Conservation (phyloP, 345 rosid species). For the Citrus reticulata region DNA sequence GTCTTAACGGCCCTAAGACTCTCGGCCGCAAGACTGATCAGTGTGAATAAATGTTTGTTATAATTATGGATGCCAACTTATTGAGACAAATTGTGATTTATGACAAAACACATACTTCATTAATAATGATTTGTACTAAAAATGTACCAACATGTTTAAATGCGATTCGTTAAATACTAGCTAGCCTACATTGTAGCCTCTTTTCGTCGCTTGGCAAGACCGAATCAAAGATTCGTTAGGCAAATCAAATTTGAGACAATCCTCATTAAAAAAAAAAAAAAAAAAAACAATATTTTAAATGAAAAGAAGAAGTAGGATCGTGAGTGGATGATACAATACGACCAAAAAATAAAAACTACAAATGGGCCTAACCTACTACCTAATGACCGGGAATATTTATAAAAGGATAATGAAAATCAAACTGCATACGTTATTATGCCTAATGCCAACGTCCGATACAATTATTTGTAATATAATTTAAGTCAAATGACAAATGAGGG, state of each 20-base stretch:
- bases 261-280: neutral
- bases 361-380: neutral
- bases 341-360: no score
- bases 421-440: neutral
- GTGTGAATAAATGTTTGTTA: neutral
- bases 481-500: neutral
- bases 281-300: no score
- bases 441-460: neutral
- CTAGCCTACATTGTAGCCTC: neutral
- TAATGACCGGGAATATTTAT: conserved; percentile 15
- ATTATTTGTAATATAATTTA: neutral
- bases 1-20: neutral
- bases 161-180: neutral
- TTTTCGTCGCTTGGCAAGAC: neutral
- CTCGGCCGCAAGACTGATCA: neutral
- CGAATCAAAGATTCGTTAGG: neutral
- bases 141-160: neutral
- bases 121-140: neutral
- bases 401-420: no score
- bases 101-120: neutral
- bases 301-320: neutral
- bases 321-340: neutral
- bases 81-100: neutral
- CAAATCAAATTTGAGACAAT: neutral
- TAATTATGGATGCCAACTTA: neutral